Evolutionary conservation across 1,284 basidiomycete genomes (phyloP), one percentile per base, ranked within the genome.

Genomic region (Cryptococcus sp.): DNA sequence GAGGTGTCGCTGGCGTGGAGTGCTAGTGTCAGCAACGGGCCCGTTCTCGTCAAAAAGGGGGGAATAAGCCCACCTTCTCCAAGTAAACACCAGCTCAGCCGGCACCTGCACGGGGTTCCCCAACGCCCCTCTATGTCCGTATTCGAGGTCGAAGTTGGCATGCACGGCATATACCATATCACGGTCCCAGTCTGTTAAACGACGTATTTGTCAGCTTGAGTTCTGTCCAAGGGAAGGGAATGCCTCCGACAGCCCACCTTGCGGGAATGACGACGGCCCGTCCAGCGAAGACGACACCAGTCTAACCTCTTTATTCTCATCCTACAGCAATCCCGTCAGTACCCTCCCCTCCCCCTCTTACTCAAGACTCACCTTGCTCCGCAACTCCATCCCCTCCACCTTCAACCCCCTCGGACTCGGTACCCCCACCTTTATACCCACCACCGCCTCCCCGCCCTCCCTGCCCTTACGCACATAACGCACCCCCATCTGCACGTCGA

Each of bases 41-140:
- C 38, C 15, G 39, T 12, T 21, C 48, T 8, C 24, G 33, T 35
- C 45, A 28, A 42, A 35, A 44, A n/a, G n/a, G n/a, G n/a, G n/a
- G n/a, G n/a, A 21, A 28, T 46, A 35, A 1, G 50, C 57, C 48
- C 37, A 65, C 64, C 60, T 67, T 44, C 50, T 48, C 68, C 68
- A 70, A 4, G 53, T 53, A 49, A 68, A 52, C 7, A 61, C 49
- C n/a, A 68, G 46, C 28, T 60, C 48, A 13, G 62, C 62, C 5
- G 65, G 64, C 3, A 52, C 42, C 8, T 42, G 47, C 1, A 53
- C 33, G 9, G 53, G 36, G 38, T 42, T 44, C 4, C 37, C 50
- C 6, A 53, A 47, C 2, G 55, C 40, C 12, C 59, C 62, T 23
- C 58, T 35, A 20, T 59, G 57, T 11, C 54, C 44, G 24, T 57